phyloP scores from a whole-genome alignment of 768 basidiomycete species.

The Kwoniella mangroviensis region DNA sequence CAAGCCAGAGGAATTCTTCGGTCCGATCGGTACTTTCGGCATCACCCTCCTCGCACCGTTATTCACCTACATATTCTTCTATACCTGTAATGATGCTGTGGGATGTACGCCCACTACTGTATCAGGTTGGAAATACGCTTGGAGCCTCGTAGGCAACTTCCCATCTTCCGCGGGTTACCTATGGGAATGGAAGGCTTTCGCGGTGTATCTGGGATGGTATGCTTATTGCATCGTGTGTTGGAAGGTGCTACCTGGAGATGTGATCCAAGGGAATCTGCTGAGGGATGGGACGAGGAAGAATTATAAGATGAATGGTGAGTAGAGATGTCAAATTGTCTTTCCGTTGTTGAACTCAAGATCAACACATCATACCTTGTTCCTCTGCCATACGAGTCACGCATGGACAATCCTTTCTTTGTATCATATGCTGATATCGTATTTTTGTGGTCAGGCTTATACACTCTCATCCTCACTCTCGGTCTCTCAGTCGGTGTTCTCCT shows the following conservation, averaged over 20 bases:
- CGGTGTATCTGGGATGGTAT: conserved; percentile 88
- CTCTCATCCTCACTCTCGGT: conserved; percentile 80
- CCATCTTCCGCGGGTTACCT: conserved; percentile 61
- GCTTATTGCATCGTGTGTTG: conserved; percentile 81
- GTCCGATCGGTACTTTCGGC: conserved; percentile 43
- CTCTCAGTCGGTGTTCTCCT: conserved; percentile 71
- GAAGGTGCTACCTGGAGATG: conserved; percentile 75
- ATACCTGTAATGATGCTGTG: conserved; percentile 51
- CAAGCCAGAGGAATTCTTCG: conserved; percentile 52
- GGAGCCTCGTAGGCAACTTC: conserved; percentile 40
- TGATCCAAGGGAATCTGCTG: conserved; percentile 71
- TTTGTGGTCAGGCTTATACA: conserved; percentile 72
- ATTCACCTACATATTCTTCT: conserved; percentile 53
- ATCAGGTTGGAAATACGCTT: conserved; percentile 33
- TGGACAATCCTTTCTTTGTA: no score
- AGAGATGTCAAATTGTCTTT: no score
- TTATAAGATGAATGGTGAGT: conserved; percentile 96
- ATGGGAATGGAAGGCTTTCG: conserved; percentile 79
- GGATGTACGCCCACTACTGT: conserved; percentile 50
- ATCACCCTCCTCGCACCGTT: conserved; percentile 49
- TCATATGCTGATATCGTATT: no score
- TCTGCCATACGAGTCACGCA: no score
- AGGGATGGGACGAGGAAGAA: conserved; percentile 75
- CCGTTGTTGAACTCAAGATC: no score
- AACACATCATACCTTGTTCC: no score